phyloP scores from a whole-genome alignment of 2,329 filamentous ascomycete genomes.

The Xylariales sp. region DNA sequence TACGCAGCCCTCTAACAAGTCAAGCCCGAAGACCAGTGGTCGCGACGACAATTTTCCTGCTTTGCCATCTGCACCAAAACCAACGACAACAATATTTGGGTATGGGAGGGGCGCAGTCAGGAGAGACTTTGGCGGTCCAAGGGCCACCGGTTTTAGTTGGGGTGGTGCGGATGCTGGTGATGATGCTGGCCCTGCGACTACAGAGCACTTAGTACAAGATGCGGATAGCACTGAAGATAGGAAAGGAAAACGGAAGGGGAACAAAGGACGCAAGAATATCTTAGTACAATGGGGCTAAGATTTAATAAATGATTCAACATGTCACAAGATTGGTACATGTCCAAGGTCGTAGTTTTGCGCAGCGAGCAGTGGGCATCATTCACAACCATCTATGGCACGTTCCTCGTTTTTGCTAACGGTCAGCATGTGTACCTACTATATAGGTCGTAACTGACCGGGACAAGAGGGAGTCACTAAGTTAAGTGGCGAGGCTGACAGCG shows the following conservation, averaged over 20 bases:
- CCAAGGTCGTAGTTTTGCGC: too few relatives aligned
- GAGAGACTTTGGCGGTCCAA: constrained; percentile 42
- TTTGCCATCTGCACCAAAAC: constrained; percentile 72
- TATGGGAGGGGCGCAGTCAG: constrained; percentile 53
- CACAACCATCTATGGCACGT: too few relatives aligned
- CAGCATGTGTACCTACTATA: too few relatives aligned
- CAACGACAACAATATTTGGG: constrained; percentile 56
- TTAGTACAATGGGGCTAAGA: constrained; percentile 59
- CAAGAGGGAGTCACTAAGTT: too few relatives aligned
- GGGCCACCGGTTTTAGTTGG: constrained; percentile 52
- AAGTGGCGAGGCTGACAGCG: too few relatives aligned
- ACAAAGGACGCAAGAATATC: constrained; percentile 58
- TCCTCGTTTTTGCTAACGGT: too few relatives aligned
- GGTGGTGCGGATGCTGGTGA: constrained; percentile 28
- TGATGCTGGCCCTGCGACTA: constrained; percentile 5
- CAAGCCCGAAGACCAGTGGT: constrained; percentile 15
- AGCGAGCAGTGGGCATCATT: too few relatives aligned
- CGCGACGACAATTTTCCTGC: constrained; percentile 71
- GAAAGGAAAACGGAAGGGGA: constrained; percentile 52
- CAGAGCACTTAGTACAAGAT: neutral
- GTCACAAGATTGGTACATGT: too few relatives aligned
- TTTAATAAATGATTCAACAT: too few relatives aligned
- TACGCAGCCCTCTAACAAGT: neutral
- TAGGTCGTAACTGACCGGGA: too few relatives aligned
- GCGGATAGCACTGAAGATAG: constrained; percentile 20